Evolutionary conservation across 2,329 filamentous ascomycete species (phyloP).

Genomic region (Immersiporthe knoxdaviesiana): DNA sequence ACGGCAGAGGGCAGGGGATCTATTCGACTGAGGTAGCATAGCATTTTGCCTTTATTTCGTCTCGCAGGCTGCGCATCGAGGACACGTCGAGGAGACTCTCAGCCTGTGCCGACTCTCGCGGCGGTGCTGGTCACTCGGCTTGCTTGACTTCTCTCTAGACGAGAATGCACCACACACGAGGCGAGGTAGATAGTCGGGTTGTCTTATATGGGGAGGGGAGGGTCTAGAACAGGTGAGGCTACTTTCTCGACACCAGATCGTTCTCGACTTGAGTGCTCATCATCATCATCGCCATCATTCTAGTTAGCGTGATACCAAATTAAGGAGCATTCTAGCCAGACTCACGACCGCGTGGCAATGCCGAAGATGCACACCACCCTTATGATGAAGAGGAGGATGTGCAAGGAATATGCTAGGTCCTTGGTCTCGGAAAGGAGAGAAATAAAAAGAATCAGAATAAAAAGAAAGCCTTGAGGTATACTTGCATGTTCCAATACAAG

Average conservation of each 20-base stretch:
- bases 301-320: background rate
- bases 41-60: conserved; percentile 2
- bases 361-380: background rate
- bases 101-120: background rate
- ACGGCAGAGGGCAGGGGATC: conserved; percentile 72
- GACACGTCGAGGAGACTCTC: background rate
- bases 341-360: background rate
- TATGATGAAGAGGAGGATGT: background rate
- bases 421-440: too few species aligned
- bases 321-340: background rate
- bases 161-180: background rate
- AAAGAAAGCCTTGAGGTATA: background rate
- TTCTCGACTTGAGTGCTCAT: background rate
- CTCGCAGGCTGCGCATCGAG: background rate
- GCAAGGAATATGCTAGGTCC: background rate
- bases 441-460: background rate
- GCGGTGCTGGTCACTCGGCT: background rate
- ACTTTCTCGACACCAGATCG: background rate
- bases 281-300: background rate
- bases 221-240: conserved; percentile 2
- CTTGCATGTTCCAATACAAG: background rate
- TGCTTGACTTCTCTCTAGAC: background rate
- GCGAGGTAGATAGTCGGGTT: background rate
- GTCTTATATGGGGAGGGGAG: too few species aligned
- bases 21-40: conserved; percentile 60